These are phyloP conservation scores for Haplographium delicatum DNA, from an alignment of 495 filamentous ascomycete species.

Conservation along the genomic window DNA sequence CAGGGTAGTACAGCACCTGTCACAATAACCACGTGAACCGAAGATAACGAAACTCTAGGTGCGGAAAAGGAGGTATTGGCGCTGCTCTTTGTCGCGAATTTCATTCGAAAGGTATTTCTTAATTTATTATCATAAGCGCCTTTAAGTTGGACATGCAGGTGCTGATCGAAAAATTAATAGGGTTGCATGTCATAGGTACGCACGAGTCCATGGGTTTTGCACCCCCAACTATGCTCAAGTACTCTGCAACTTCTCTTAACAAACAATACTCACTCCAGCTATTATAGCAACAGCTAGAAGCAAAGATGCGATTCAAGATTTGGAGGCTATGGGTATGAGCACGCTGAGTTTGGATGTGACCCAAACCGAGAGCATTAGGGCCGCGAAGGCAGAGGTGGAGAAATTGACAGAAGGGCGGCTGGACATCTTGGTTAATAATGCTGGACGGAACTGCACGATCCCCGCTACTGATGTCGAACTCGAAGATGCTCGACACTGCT, in stretches of 20 bases:
- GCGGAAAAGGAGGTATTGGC: conserved; percentile 49
- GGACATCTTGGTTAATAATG: conserved; percentile 66
- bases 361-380: conserved; percentile 42
- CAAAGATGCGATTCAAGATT: conserved; percentile 36
- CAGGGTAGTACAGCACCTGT: conserved; percentile 32
- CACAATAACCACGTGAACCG: not conserved
- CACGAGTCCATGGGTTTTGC: too few species aligned
- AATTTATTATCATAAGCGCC: not conserved
- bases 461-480: conserved; percentile 43
- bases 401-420: conserved; percentile 50
- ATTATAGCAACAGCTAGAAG: conserved; percentile 51
- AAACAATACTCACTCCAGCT: too few species aligned
- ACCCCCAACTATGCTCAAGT: too few species aligned
- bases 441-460: conserved; percentile 27
- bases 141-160: not conserved
- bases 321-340: conserved; percentile 42
- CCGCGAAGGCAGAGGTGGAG: conserved; percentile 39
- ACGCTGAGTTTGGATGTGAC: conserved; percentile 46
- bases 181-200: conserved; percentile 36
- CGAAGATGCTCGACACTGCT: conserved; percentile 35
- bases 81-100: conserved; percentile 45
- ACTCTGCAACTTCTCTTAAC: too few species aligned
- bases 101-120: conserved; percentile 32
- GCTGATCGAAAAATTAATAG: conserved; percentile 23
- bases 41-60: conserved; percentile 27